Evolutionary conservation across 805 yeast genomes (phyloP).

Genomic region (Kodamaea sagamina): DNA sequence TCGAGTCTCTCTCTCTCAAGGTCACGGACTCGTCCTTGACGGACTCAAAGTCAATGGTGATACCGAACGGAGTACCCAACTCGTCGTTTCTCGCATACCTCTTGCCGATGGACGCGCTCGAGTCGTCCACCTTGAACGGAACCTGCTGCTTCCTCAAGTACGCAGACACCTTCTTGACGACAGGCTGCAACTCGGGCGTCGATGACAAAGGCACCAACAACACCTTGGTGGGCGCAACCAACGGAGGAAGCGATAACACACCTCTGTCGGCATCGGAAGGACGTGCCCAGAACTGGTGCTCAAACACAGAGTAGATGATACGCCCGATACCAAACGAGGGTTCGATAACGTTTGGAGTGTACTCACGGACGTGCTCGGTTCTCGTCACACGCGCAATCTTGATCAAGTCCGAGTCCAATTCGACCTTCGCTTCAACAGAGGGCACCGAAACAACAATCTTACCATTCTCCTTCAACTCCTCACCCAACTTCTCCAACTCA

Average conservation of each 20-base stretch:
- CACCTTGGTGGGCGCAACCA: conserved; percentile 97
- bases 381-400: conserved; percentile 75
- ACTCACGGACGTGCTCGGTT: conserved; percentile 92
- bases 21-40: conserved; percentile 86
- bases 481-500: conserved; percentile 75
- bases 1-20: conserved; percentile 94
- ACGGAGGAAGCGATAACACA: conserved; percentile 88
- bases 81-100: conserved; percentile 98
- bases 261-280: conserved; percentile 84
- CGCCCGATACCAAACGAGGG: conserved; percentile 99
- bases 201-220: conserved; percentile 90
- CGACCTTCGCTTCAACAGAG: conserved; percentile 65
- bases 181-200: conserved; percentile 76
- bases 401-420: conserved; percentile 71
- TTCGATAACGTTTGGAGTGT: conserved; percentile 95
- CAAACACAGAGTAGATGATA: conserved; percentile 88
- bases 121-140: conserved; percentile 95
- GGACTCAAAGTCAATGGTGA: conserved; percentile 94
- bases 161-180: conserved; percentile 67
- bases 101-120: conserved; percentile 96
- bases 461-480: conserved; percentile 62
- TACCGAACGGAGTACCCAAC: conserved; percentile 97
- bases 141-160: conserved; percentile 77
- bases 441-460: conserved; percentile 67
- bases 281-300: conserved; percentile 94